Evolutionary conservation across 2,329 filamentous ascomycete genomes (phyloP).

Genomic region (Ceratocystis destructans): DNA sequence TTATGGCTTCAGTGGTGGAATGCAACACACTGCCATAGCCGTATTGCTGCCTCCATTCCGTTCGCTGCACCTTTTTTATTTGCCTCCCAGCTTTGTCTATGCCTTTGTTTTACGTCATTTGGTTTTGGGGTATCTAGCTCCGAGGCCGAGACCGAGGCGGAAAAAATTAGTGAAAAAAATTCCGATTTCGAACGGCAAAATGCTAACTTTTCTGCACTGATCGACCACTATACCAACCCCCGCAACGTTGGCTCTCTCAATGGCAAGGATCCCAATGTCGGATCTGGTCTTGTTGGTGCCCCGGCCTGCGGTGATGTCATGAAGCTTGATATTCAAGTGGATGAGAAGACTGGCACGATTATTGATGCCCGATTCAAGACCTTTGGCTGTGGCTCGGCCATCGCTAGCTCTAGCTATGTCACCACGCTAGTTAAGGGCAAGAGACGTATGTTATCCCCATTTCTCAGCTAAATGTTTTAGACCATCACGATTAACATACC

Average conservation of each 20-base stretch:
- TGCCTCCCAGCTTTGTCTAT: background rate
- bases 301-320: constrained; percentile 85
- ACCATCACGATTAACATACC: background rate
- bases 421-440: constrained; percentile 95
- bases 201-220: constrained; percentile 24
- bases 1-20: background rate
- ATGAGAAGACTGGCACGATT: constrained; percentile 76
- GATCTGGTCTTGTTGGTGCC: constrained; percentile 80
- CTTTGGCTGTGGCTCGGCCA: constrained; percentile 87
- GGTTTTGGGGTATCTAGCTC: background rate
- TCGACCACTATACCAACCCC: constrained; percentile 39
- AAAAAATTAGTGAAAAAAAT: constrained; percentile 26
- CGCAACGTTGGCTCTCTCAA: constrained; percentile 44
- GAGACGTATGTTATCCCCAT: constrained; percentile 33
- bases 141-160: background rate
- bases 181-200: constrained; percentile 24
- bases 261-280: constrained; percentile 70
- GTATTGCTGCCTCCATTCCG: background rate
- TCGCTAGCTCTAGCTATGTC: constrained; percentile 86
- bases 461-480: too few species aligned
- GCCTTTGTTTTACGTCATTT: background rate
- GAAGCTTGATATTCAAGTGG: constrained; percentile 69
- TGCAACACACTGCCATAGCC: background rate
- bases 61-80: background rate
- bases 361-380: constrained; percentile 97